A percentile compares a stretch with the other conserved stretches of the same genome.
Evolutionary conservation across 352 stramenopile genomes (phyloP).

Genomic region (Albugo candida): DNA sequence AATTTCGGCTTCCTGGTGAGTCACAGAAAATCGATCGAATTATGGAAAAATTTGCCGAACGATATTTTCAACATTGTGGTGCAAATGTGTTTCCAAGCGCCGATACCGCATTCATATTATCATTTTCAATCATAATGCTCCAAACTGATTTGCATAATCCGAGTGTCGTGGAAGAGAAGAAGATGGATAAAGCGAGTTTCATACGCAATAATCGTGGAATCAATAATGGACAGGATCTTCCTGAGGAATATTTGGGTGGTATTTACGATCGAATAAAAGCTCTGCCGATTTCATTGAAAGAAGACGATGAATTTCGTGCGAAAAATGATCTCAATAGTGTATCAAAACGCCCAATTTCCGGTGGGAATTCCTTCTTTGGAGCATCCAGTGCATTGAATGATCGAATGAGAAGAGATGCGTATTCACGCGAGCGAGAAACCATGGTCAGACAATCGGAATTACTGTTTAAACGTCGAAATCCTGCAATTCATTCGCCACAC

Average conservation of each 20-base stretch:
- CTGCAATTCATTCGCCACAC: not conserved
- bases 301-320: slow-evolving; percentile 80
- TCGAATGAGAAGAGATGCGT: slow-evolving; percentile 53
- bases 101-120: slow-evolving; percentile 97
- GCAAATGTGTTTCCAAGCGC: slow-evolving; percentile 87
- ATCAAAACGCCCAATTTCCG: not conserved
- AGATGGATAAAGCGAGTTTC: slow-evolving; percentile 95
- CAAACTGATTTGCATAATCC: slow-evolving; percentile 97
- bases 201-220: slow-evolving; percentile 96
- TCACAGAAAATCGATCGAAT: slow-evolving; percentile 99
- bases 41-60: slow-evolving; percentile 99
- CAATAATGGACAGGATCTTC: slow-evolving; percentile 90
- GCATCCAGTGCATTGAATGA: slow-evolving; percentile 30
- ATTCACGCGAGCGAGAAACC: slow-evolving; percentile 66
- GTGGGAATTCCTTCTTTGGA: slow-evolving; percentile 23
- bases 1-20: slow-evolving; percentile 97
- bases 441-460: slow-evolving; percentile 66
- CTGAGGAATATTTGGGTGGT: slow-evolving; percentile 78
- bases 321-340: slow-evolving; percentile 11
- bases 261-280: slow-evolving; percentile 96
- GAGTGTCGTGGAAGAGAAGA: slow-evolving; percentile 90
- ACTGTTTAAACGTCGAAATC: slow-evolving; percentile 26
- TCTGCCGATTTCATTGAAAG: slow-evolving; percentile 91
- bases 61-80: slow-evolving; percentile 57
- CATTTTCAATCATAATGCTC: slow-evolving; percentile 84